These are phyloP conservation scores for Diplotaxis tenuifolia DNA, from an alignment of 345 rosid genomes.

Conservation along the genomic window DNA sequence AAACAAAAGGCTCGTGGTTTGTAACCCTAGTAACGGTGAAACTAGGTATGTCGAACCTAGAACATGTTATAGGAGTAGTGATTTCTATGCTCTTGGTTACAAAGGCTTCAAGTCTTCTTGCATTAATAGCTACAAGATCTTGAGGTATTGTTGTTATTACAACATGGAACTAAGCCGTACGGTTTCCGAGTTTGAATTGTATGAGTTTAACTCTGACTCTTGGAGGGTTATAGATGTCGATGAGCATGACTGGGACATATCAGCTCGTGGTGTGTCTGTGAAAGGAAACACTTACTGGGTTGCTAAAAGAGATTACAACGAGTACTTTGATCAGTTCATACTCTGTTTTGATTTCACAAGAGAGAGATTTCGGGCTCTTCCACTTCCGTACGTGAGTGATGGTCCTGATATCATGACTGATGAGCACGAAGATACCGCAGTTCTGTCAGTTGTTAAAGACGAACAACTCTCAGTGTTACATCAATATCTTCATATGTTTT, in stretches of 20 bases:
- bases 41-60: background rate
- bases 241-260: background rate
- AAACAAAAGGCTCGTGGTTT: background rate
- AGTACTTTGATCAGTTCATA: background rate
- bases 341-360: background rate
- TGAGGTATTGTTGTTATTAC: background rate
- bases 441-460: background rate
- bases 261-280: background rate
- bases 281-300: background rate
- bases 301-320: background rate
- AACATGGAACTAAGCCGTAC: background rate
- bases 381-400: background rate
- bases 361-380: background rate
- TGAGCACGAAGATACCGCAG: background rate
- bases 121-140: conserved; percentile 1
- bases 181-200: background rate
- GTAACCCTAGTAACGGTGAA: background rate
- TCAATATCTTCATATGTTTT: background rate
- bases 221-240: background rate
- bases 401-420: background rate
- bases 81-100: background rate
- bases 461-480: conserved; percentile 4
- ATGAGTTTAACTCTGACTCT: background rate
- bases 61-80: background rate
- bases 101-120: background rate